Evolutionary conservation across 169 alveolate species (phyloP).

Genomic region (Plasmodium inui): DNA sequence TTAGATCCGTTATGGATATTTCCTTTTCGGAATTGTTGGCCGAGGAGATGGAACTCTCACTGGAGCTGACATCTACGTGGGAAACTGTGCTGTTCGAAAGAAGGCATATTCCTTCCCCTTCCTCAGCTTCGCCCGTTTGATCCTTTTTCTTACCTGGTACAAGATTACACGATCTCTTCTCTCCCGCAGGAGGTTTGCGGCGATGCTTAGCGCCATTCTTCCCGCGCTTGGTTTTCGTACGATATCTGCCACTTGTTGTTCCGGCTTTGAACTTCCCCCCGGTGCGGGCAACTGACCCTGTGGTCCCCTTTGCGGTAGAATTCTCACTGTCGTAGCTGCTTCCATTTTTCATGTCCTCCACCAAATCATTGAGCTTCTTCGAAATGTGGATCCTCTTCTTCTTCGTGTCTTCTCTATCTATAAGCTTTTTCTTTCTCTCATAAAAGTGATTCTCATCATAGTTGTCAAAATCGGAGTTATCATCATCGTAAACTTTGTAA

Average conservation of each 20-base stretch:
- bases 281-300: constrained; percentile 11
- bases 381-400: constrained; percentile 26
- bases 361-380: constrained; percentile 29
- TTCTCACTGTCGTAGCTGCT: constrained; percentile 56
- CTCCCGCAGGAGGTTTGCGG: background rate
- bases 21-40: constrained; percentile 18
- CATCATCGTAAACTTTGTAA: constrained; percentile 41
- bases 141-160: background rate
- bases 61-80: constrained; percentile 17
- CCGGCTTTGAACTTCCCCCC: background rate
- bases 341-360: constrained; percentile 66
- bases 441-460: constrained; percentile 67
- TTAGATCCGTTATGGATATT: constrained; percentile 48
- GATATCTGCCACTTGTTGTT: background rate
- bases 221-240: background rate
- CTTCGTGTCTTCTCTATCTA: constrained; percentile 43
- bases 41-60: constrained; percentile 14
- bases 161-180: background rate
- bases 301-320: constrained; percentile 45
- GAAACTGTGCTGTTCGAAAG: background rate
- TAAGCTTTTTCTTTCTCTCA: constrained; percentile 29
- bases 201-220: background rate
- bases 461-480: constrained; percentile 70
- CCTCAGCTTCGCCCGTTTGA: background rate
- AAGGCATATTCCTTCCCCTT: constrained; percentile 8